These are phyloP conservation scores for Beauveria sp. DNA, from an alignment of 2,329 filamentous ascomycete genomes.

Conservation along the genomic window DNA sequence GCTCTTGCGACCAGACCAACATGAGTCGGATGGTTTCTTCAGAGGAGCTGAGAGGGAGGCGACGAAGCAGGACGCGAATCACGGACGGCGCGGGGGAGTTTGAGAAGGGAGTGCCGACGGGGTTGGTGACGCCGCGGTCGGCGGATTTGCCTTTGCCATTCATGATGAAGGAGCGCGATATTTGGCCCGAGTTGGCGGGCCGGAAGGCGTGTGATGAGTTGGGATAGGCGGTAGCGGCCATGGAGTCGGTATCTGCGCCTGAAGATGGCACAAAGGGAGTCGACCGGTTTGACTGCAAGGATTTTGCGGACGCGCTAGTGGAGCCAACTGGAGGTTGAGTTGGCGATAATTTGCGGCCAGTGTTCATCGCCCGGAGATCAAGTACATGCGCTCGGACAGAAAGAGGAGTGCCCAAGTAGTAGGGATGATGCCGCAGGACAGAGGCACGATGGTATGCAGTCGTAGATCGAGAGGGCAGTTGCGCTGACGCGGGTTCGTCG, in stretches of 20 bases:
- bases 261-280: constrained; percentile 26
- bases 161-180: constrained; percentile 27
- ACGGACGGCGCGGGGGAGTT: constrained; percentile 26
- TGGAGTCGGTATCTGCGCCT: constrained; percentile 21
- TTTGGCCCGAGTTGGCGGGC: constrained; percentile 23
- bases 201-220: constrained; percentile 31
- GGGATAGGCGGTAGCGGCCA: constrained; percentile 38
- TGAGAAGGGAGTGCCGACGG: constrained; percentile 33
- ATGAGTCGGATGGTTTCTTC: constrained; percentile 48
- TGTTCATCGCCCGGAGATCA: constrained; percentile 23
- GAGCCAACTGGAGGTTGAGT: constrained; percentile 17
- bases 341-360: constrained; percentile 15
- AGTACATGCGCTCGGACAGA: constrained; percentile 18
- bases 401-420: neutral
- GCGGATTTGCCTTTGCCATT: constrained; percentile 24
- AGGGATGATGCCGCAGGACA: neutral
- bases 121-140: constrained; percentile 35
- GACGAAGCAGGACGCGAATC: constrained; percentile 43
- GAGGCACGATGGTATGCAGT: neutral
- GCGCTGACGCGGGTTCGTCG: neutral
- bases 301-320: constrained; percentile 19
- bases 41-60: constrained; percentile 45
- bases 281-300: constrained; percentile 22
- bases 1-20: constrained; percentile 51
- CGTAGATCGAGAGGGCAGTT: neutral